Conservation (phyloP, 2,329 filamentous ascomycete genomes). For the Cordyceps cateniannulata region DNA sequence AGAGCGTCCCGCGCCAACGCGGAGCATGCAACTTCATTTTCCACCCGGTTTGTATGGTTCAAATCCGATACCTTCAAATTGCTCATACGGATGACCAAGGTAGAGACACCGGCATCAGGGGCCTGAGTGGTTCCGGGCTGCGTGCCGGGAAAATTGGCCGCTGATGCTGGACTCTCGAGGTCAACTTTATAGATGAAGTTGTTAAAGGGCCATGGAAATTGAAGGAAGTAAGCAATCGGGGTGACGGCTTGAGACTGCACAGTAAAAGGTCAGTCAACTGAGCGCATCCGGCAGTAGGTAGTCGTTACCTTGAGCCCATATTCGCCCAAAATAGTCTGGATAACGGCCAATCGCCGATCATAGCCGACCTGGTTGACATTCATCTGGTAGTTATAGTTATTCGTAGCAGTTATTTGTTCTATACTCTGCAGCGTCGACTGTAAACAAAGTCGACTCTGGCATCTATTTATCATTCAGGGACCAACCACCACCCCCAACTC, state of each 20-base stretch:
- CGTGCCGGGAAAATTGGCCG: neutral
- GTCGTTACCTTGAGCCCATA: neutral
- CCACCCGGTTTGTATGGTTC: slow-evolving; percentile 17
- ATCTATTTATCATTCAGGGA: neutral
- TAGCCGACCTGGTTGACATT: slow-evolving; percentile 1
- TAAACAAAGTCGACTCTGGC: neutral
- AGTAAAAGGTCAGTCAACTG: neutral
- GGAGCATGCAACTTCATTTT: slow-evolving; percentile 24
- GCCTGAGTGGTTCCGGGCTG: slow-evolving; percentile 5
- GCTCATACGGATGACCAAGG: slow-evolving; percentile 14
- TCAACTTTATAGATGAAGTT: slow-evolving; percentile 19
- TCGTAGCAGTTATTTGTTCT: neutral
- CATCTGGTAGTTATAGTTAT: neutral
- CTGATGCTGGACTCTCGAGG: slow-evolving; percentile 3
- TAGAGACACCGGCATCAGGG: neutral
- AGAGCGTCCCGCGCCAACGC: slow-evolving; percentile 18
- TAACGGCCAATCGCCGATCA: neutral
- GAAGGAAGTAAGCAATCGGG: neutral
- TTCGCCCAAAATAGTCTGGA: neutral
- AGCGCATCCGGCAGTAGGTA: neutral
- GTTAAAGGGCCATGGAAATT: slow-evolving; percentile 10
- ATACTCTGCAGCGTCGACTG: neutral
- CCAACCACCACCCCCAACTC: neutral
- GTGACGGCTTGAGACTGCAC: neutral
- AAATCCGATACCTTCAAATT: slow-evolving; percentile 13